Percentiles rank a stretch among this genome's conserved stretches.
Evolutionary conservation across 257 asterid genomes (phyloP).

Genomic region (Solanum rostratum): DNA sequence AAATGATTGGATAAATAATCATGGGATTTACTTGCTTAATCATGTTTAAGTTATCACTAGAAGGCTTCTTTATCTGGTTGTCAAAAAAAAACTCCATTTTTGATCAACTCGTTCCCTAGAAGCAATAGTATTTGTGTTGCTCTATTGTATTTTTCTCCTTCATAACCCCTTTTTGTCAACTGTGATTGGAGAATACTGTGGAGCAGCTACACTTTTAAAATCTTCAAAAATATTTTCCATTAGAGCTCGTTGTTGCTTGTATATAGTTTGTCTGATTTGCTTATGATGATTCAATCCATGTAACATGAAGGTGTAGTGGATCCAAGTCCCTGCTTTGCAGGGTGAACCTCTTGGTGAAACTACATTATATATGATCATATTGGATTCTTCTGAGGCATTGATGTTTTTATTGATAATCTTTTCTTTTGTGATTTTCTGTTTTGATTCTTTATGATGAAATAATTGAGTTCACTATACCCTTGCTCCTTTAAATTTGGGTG

Average conservation of each 20-base stretch:
- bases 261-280: background rate
- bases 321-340: slow-evolving; percentile 45
- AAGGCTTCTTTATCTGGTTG: background rate
- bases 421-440: background rate
- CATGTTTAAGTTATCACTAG: background rate
- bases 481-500: background rate
- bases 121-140: background rate
- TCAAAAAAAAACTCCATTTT: background rate
- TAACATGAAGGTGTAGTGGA: slow-evolving; percentile 50
- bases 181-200: too few relatives aligned
- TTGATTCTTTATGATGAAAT: background rate
- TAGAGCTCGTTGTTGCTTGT: background rate
- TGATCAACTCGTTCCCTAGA: background rate
- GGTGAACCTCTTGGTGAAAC: slow-evolving; percentile 58
- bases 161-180: too few relatives aligned
- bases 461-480: background rate
- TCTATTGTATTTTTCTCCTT: background rate
- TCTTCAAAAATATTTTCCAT: too few relatives aligned
- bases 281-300: slow-evolving; percentile 40
- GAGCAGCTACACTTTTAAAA: too few relatives aligned
- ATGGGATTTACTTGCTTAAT: background rate
- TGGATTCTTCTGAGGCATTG: slow-evolving; percentile 33
- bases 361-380: slow-evolving; percentile 26
- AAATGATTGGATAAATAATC: too few relatives aligned
- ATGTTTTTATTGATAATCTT: too few relatives aligned